Percentiles rank a stretch among this genome's conserved stretches.
Evolutionary conservation across 345 rosid species (phyloP).

Genomic region (Alliaria petiolata): DNA sequence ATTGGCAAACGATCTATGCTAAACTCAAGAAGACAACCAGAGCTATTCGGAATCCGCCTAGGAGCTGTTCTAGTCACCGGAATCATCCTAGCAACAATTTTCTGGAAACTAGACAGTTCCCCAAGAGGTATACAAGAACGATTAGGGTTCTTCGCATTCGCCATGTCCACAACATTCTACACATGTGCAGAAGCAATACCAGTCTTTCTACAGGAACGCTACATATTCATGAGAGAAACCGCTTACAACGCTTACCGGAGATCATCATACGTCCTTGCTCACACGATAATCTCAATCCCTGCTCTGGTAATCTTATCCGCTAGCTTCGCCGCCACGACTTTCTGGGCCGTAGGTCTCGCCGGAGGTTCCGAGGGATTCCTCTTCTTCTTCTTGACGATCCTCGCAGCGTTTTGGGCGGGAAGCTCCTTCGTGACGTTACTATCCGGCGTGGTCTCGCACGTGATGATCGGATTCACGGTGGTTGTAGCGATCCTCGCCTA

Average conservation of each 20-base stretch:
- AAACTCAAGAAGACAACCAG: constrained; percentile 83
- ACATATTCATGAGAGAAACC: constrained; percentile 97
- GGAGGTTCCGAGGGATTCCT: constrained; percentile 66
- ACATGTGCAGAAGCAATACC: constrained; percentile 93
- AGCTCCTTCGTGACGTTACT: constrained; percentile 85
- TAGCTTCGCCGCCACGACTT: constrained; percentile 65
- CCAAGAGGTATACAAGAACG: constrained; percentile 88
- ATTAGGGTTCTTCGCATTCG: constrained; percentile 87
- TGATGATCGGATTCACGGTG: constrained; percentile 77
- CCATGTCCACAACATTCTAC: constrained; percentile 91
- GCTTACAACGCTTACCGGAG: constrained; percentile 88
- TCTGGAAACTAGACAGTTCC: constrained; percentile 72
- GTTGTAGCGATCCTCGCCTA: constrained; percentile 80
- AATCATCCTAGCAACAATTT: constrained; percentile 72
- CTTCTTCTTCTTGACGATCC: constrained; percentile 62
- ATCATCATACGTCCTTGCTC: constrained; percentile 86
- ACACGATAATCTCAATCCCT: constrained; percentile 63
- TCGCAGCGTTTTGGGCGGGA: constrained; percentile 90
- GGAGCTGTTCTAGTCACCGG: constrained; percentile 80
- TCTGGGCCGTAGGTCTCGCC: constrained; percentile 71
- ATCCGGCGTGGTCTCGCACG: constrained; percentile 81
- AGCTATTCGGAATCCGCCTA: constrained; percentile 66
- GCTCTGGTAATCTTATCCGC: constrained; percentile 59
- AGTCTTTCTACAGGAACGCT: constrained; percentile 80
- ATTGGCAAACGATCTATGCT: constrained; percentile 56